Conservation (phyloP, 2,329 filamentous ascomycete species). For the Lachnellula cervina region DNA sequence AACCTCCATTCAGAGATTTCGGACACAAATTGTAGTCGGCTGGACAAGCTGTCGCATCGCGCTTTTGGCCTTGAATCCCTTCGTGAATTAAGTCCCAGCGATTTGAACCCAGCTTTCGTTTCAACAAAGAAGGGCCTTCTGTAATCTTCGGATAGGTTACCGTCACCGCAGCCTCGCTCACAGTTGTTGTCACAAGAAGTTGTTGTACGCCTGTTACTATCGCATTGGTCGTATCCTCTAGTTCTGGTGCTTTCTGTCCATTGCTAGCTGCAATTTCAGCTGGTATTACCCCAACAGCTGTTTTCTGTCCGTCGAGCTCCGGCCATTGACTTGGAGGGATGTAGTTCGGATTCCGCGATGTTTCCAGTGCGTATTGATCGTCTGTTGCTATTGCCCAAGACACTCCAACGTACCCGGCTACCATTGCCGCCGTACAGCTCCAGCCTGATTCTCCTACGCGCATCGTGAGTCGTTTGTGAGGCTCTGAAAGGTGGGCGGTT, state of each 20-base stretch:
- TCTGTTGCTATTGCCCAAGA: constrained; percentile 5
- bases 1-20: constrained; percentile 27
- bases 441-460: constrained; percentile 7
- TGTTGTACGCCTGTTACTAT: background rate
- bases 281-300: background rate
- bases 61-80: constrained; percentile 26
- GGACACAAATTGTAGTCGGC: constrained; percentile 25
- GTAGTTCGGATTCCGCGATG: background rate
- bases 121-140: constrained; percentile 15
- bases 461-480: constrained; percentile 10
- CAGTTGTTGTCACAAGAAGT: constrained; percentile 3
- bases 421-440: constrained; percentile 11
- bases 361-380: background rate
- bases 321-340: background rate
- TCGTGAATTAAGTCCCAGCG: constrained; percentile 28
- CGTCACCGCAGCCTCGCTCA: constrained; percentile 5
- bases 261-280: background rate
- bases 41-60: constrained; percentile 24
- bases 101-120: constrained; percentile 25
- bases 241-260: background rate
- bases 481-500: background rate
- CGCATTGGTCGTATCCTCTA: background rate
- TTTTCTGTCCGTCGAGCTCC: constrained; percentile 2
- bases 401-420: constrained; percentile 8
- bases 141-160: constrained; percentile 23